Evolutionary conservation across 2,329 filamentous ascomycete species (phyloP).

Genomic region (Fusarium sororula): DNA sequence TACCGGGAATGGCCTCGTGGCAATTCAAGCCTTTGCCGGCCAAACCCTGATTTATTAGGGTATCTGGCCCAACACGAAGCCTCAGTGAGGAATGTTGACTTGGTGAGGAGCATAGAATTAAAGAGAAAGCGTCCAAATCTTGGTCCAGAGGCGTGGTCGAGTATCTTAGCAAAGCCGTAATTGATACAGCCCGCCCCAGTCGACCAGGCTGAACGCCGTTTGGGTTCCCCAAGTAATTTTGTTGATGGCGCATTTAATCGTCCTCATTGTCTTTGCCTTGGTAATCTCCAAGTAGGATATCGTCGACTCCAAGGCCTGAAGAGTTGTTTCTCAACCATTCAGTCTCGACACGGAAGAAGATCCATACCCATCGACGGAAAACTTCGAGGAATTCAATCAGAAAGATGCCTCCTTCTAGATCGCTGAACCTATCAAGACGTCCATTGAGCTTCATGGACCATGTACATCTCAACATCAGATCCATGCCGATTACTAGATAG

Average conservation of each 20-base stretch:
- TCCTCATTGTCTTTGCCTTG: slow-evolving; percentile 65
- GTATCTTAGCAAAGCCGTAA: slow-evolving; percentile 23
- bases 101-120: not conserved
- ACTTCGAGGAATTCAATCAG: slow-evolving; percentile 88
- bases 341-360: slow-evolving; percentile 93
- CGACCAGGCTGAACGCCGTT: slow-evolving; percentile 15
- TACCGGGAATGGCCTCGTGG: slow-evolving; percentile 33
- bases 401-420: slow-evolving; percentile 90
- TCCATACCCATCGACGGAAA: slow-evolving; percentile 91
- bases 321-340: slow-evolving; percentile 78
- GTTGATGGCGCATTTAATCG: slow-evolving; percentile 39
- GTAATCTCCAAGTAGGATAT: slow-evolving; percentile 80
- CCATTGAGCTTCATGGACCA: slow-evolving; percentile 91
- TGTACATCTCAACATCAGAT: slow-evolving; percentile 84
- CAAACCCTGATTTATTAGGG: not conserved
- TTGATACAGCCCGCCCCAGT: slow-evolving; percentile 32
- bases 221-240: not conserved
- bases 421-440: slow-evolving; percentile 82
- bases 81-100: slow-evolving; percentile 3
- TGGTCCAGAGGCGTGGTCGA: slow-evolving; percentile 13
- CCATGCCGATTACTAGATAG: slow-evolving; percentile 81
- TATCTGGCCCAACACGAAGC: not conserved
- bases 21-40: slow-evolving; percentile 17
- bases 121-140: slow-evolving; percentile 4
- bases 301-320: slow-evolving; percentile 67